A percentile compares a stretch with the other conserved stretches of the same genome.
Conservation (phyloP, 1,139 yeast genomes). For the Debaryomyces fabryi region DNA sequence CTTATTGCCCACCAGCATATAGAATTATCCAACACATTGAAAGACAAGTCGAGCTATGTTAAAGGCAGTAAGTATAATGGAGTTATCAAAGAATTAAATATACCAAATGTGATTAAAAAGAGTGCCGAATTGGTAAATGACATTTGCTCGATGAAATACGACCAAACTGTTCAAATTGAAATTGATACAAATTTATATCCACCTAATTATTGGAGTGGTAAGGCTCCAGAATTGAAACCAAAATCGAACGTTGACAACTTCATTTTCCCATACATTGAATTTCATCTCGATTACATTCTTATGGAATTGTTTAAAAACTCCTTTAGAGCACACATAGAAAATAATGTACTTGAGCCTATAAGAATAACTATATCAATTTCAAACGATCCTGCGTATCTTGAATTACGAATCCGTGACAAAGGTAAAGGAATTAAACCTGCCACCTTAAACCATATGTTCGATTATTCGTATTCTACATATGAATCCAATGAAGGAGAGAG, state of each 20-base stretch:
- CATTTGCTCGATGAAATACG: constrained; percentile 79
- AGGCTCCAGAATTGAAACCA: constrained; percentile 28
- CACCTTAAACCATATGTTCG: constrained; percentile 68
- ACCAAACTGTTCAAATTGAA: constrained; percentile 62
- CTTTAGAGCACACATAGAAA: constrained; percentile 83
- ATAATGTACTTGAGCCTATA: constrained; percentile 60
- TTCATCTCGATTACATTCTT: constrained; percentile 82
- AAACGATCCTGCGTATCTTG: constrained; percentile 44
- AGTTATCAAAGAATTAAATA: constrained; percentile 64
- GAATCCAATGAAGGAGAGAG: constrained; percentile 61
- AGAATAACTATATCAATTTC: constrained; percentile 67
- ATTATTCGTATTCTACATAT: constrained; percentile 83
- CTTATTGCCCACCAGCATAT: constrained; percentile 85
- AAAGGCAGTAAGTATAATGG: constrained; percentile 61
- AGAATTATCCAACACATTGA: constrained; percentile 48
- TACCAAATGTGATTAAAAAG: constrained; percentile 60
- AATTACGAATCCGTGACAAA: constrained; percentile 75
- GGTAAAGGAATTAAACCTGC: constrained; percentile 86
- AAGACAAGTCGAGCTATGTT: constrained; percentile 24
- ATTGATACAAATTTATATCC: constrained; percentile 51
- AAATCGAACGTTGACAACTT: constrained; percentile 23
- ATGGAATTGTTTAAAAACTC: constrained; percentile 89
- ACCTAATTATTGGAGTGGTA: constrained; percentile 36
- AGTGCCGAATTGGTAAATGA: constrained; percentile 80
- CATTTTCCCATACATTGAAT: constrained; percentile 77